Base-by-base conservation (phyloP, 495 filamentous ascomycete species). In the Penicillium malachiteum region DNA sequence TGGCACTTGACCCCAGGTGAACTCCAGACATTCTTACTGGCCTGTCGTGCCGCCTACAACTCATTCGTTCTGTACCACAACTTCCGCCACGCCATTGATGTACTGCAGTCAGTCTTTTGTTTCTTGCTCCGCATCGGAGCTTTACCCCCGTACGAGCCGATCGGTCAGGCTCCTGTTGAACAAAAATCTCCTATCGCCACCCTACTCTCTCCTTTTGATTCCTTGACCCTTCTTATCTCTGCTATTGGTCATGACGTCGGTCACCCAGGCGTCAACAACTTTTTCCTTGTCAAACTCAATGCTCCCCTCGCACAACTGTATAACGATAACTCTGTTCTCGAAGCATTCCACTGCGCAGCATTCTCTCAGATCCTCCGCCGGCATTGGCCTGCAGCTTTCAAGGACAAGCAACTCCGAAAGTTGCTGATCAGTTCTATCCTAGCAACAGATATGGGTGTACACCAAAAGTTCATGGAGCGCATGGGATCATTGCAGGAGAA, bases 31-130 rank as follows among this genome's bases (percentile, higher is more conserved):
- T 96, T 96, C 69, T 76, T 96, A 42, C 76, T 92, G 42, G 90
- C 92, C 58, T 88, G 90, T 65, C 86, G 90, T 48, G 83, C 84
- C 44, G 88, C 95, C 13, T 97, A 98, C 73, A 96, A 97, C 65
- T 84, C 82, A 47, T 96, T 96, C 68, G 91, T 98, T 37, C 89
- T 93, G n/a, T 98, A 97, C 65, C 94, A 98, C 74, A 98, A 98
- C 68, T 98, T 97, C 71, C 90, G 94, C 46, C 94, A 98, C 69
- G 94, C 95, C 7, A 85, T 94, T 48, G 94, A 98, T 75, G 94
- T 98, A 38, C 79, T 97, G 62, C 94, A 98, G 72, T 95, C 94
- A 3, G 80, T 89, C 38, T 98, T 97, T 70, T 86, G 87, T 72
- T 96, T 96, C 64, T 79, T 98, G n/a, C 77, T 97, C 48, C 82